A percentile compares a stretch with the other conserved stretches of the same genome.
Evolutionary conservation across 495 filamentous ascomycete genomes (phyloP).

Genomic region (Talaromyces adpressus): DNA sequence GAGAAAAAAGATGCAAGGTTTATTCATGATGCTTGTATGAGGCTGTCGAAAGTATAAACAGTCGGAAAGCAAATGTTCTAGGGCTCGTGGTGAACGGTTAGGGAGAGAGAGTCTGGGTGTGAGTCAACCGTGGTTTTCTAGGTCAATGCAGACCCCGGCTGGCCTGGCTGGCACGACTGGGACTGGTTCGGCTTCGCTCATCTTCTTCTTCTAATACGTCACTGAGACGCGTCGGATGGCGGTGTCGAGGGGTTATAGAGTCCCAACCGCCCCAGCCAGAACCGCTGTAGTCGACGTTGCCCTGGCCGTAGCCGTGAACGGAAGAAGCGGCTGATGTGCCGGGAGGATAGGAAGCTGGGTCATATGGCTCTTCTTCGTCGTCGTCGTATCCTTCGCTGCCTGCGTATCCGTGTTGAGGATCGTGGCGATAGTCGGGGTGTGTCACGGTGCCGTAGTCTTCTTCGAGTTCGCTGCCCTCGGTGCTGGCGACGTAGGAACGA

Average conservation of each 20-base stretch:
- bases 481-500: constrained; percentile 43
- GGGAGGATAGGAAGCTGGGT: constrained; percentile 19
- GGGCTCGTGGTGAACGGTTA: background rate
- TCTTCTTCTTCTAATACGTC: constrained; percentile 76
- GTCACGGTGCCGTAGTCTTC: constrained; percentile 44
- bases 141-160: constrained; percentile 31
- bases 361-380: constrained; percentile 38
- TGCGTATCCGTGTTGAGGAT: constrained; percentile 37
- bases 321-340: constrained; percentile 21
- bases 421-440: constrained; percentile 38
- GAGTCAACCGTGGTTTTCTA: constrained; percentile 1
- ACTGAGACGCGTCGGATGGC: constrained; percentile 89
- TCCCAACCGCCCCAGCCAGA: constrained; percentile 79
- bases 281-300: constrained; percentile 47
- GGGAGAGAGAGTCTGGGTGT: background rate
- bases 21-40: constrained; percentile 7
- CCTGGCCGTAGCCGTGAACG: constrained; percentile 23
- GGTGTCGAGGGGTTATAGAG: constrained; percentile 67
- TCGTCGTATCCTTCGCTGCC: constrained; percentile 51
- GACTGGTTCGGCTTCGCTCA: constrained; percentile 51
- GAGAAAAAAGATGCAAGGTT: background rate
- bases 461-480: constrained; percentile 45
- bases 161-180: constrained; percentile 45
- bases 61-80: background rate
- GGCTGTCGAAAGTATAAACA: background rate